Base-by-base conservation (phyloP, 2,329 filamentous ascomycete species). In the Lanzia echinophila region DNA sequence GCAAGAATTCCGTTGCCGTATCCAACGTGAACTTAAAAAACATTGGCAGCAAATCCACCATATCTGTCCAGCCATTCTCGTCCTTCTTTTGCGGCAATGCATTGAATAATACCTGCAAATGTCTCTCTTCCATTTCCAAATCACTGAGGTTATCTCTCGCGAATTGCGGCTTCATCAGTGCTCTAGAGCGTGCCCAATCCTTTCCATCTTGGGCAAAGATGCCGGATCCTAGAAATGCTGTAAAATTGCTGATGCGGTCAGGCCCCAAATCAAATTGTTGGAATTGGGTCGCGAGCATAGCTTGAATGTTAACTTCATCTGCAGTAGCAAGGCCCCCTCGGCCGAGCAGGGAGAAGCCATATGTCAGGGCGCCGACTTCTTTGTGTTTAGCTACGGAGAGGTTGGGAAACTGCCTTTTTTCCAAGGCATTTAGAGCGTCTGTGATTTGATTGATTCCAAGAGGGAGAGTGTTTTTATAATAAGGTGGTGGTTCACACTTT, bases 91-190 rank as follows among this genome's bases (percentile, higher is more conserved):
- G 68, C 51, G 88, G 70, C 41, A 84, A 70, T 78, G 81, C n/a
- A 87, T 74, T 13, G 74, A 74, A 51, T 77, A 72, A 54, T 43
- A 81, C 75, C 53, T 79, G 72, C 2, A 88, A 75, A 67, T 92
- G 87, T 17, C 75, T 73, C 65, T 91, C 87, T 59, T 89, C 84
- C 53, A 86, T 80, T 32, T 82, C 75, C 33, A 92, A 72, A 65
- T 92, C 86, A 34, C 83, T 82, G 41, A 81, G 71, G 65, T 81
- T 76, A 55, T 79, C 76, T 10, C 77, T 68, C 6, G 75, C 72
- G 58, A 82, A 82, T 57, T 77, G 73, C 0, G 80, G 81, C 11
- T 78, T 71, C 46, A 84, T 71, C 66, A 81, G 71, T 7, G 74
- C 71, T 11, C 66, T 44, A 0, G 63, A 66, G 48, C 63, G 63